phyloP scores from a whole-genome alignment of 805 yeast species.

The Candida xiaguanensis region DNA sequence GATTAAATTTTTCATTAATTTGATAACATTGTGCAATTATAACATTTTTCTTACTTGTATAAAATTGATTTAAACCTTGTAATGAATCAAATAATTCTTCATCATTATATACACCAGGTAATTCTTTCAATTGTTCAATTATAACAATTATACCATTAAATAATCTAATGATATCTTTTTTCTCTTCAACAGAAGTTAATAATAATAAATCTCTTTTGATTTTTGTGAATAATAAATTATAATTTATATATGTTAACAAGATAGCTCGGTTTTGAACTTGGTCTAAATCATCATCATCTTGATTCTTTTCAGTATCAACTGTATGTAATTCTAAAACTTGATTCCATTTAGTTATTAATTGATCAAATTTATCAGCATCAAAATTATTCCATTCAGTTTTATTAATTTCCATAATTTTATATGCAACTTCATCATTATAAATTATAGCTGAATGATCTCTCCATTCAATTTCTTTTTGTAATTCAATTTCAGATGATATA shows the following conservation, averaged over 20 bases:
- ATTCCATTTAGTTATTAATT: constrained; percentile 60
- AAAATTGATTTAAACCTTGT: constrained; percentile 45
- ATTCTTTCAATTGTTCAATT: constrained; percentile 58
- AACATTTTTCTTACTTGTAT: constrained; percentile 39
- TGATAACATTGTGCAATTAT: constrained; percentile 46
- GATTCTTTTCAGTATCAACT: constrained; percentile 47
- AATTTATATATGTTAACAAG: constrained; percentile 70
- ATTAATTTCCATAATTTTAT: constrained; percentile 41
- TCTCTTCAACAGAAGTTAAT: constrained; percentile 30
- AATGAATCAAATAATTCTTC: constrained; percentile 61
- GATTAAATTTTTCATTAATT: constrained; percentile 35
- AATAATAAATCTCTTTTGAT: constrained; percentile 67
- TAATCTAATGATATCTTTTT: constrained; percentile 46
- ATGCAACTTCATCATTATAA: constrained; percentile 69
- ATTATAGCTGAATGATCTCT: constrained; percentile 55
- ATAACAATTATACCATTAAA: constrained; percentile 51
- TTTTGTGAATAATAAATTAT: constrained; percentile 59
- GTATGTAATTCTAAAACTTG: constrained; percentile 61
- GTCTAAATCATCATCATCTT: constrained; percentile 49
- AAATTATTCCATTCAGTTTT: constrained; percentile 17
- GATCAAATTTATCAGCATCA: constrained; percentile 51
- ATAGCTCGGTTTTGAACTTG: constrained; percentile 71
- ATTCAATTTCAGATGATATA: constrained; percentile 20
- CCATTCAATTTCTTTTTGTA: constrained; percentile 43
- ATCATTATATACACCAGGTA: constrained; percentile 92